Evolutionary conservation across 805 yeast genomes (phyloP), one percentile per base, ranked within the genome.

Genomic region (Kazachstania kunashirensis): DNA sequence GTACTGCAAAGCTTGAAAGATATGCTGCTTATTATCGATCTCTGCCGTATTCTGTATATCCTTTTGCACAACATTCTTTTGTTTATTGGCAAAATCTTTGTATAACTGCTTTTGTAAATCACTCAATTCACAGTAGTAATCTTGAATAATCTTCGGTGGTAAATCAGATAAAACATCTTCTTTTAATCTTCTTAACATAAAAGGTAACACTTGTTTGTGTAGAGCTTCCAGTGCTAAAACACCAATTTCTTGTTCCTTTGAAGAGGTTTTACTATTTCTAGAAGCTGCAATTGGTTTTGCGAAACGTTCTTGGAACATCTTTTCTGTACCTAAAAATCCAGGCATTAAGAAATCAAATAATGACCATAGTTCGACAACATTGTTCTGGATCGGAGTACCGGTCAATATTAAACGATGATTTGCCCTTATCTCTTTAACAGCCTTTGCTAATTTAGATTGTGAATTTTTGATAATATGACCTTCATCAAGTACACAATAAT

Each of bases 81-180:
- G 96, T 53, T 83, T 84, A 50, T 72, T 76, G 8, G 92, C 86
- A 62, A 92, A 92, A 57, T 85, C 94, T 41, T 77, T 81, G 64
- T 92, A 94, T 32, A 92, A 66, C 48, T 79, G 81, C 52, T 79
- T 81, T 57, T 92, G 99, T 39, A 86, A 65, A 44, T 85, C 95
- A 48, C 95, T 84, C 44, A 94, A 68, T 47, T 92, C 97, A 65
- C 98, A 92, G 59, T 92, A 92, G 59, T 92, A 89, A 64, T 92
- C 99, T 59, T 92, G 99, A 47, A 92, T 92, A 49, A 94, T 92
- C 62, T 92, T 92, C 27, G 99, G 99, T 8, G 99, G 99, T 48
- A 92, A 68, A 57, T 92, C 99, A 1, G 94, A 81, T 37, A 92
- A 66, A 4, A 92, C 99, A 48, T 92, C 97, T 55, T 92, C 97